Conservation (phyloP, 768 basidiomycete species). For the Tylopilus sp. region DNA sequence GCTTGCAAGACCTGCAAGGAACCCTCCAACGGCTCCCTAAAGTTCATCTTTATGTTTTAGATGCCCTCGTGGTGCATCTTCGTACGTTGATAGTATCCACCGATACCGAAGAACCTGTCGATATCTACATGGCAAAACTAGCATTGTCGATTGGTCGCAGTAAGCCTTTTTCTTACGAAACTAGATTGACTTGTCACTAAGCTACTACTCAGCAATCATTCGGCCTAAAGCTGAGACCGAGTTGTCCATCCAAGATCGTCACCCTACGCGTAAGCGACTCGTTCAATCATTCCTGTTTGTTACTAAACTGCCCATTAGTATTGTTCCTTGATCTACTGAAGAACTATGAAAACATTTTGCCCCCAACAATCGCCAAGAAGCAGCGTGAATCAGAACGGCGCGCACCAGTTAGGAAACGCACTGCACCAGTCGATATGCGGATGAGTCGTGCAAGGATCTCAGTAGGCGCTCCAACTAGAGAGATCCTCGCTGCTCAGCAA, state of each 20-base stretch:
- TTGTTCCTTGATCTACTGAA: slow-evolving; percentile 84
- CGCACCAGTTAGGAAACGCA: slow-evolving; percentile 79
- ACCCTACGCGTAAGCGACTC: slow-evolving; percentile 61
- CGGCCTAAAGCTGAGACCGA: slow-evolving; percentile 81
- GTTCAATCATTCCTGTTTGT: background rate
- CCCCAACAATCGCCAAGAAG: slow-evolving; percentile 79
- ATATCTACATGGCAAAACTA: slow-evolving; percentile 83
- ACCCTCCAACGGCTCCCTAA: slow-evolving; percentile 71
- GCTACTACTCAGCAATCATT: slow-evolving; percentile 55
- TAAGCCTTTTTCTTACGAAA: slow-evolving; percentile 39
- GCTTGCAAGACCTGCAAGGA: slow-evolving; percentile 55
- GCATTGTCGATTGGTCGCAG: slow-evolving; percentile 84
- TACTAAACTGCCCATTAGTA: slow-evolving; percentile 38
- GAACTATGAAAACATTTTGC: slow-evolving; percentile 70
- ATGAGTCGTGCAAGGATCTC: slow-evolving; percentile 76
- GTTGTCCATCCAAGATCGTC: slow-evolving; percentile 87
- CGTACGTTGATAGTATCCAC: slow-evolving; percentile 68
- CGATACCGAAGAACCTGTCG: slow-evolving; percentile 63
- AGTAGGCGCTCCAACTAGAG: slow-evolving; percentile 62
- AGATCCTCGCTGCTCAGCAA: slow-evolving; percentile 70
- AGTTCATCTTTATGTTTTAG: slow-evolving; percentile 78
- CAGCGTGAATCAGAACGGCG: slow-evolving; percentile 85
- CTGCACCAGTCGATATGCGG: slow-evolving; percentile 85
- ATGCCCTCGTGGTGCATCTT: slow-evolving; percentile 74
- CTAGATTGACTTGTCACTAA: background rate